phyloP scores from a whole-genome alignment of 164 flowering plant genomes.

The Sedum album region DNA sequence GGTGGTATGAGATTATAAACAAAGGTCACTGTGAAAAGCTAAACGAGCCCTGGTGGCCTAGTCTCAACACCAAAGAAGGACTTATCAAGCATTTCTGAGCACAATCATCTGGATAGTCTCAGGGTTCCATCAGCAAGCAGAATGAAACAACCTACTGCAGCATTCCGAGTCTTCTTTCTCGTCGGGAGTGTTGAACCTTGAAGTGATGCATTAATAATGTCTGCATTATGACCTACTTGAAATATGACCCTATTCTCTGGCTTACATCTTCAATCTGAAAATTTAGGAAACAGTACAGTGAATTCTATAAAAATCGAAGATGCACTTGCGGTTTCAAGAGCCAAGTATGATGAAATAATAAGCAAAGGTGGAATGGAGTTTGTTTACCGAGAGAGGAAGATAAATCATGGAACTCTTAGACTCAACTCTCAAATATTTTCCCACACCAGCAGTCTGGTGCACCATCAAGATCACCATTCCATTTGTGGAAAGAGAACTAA shows the following conservation, averaged over 20 bases:
- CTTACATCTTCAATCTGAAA: no score
- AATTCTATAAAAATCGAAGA: no score
- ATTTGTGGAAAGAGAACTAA: neutral
- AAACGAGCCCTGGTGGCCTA: constrained; percentile 92
- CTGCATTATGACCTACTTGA: no score
- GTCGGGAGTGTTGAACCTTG: no score
- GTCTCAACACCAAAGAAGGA: constrained; percentile 60
- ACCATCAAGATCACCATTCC: neutral
- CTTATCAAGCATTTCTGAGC: constrained; percentile 51
- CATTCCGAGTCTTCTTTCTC: no score
- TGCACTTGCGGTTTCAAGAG: no score
- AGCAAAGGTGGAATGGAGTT: no score
- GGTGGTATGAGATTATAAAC: constrained; percentile 90
- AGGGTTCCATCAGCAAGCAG: constrained; percentile 94
- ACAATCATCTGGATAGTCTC: constrained; percentile 86
- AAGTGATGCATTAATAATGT: no score
- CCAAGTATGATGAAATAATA: no score
- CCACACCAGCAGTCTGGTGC: constrained; percentile 1
- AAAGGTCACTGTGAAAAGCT: constrained; percentile 70
- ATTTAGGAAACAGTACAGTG: no score
- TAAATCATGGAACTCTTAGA: neutral
- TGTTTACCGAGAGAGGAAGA: neutral
- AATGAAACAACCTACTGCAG: constrained; percentile 93
- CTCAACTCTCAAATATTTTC: neutral
- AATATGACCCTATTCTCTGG: no score